Evolutionary conservation across 1,139 yeast species (phyloP), one percentile per base, ranked within the genome.

Genomic region (Casaregolazyma suthepensis): DNA sequence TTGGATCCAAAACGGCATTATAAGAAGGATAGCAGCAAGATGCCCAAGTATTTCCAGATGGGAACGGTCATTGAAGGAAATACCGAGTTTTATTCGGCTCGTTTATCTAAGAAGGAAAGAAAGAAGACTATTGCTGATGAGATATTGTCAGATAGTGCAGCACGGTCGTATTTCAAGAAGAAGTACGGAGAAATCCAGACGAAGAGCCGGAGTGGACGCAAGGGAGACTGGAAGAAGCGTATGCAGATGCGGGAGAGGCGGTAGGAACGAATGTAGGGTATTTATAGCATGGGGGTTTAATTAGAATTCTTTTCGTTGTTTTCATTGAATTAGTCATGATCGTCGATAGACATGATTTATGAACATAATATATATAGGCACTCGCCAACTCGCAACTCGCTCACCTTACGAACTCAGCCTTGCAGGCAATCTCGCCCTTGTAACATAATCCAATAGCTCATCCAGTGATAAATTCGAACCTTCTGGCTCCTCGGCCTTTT

Each of bases 1-100:
- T 77, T 93, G 59, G 99, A 93, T 66, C 98, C 98, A 4, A 93
- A 93, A 71, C 81, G 98, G 64, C 96, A 90, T 71, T 93, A 93
- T 71, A 89, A 87, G 71, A 88, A 88, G 69, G 94, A 87, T 55
- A 85, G 83, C 58, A 87, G 95, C 85, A 78, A 78, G 53, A 76
- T 80, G 5, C 96, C 96, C 19, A 89, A 87, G 64, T 81, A 76
- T 60, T 90, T 93, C 69, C 94, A 91, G 59, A 80, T 87, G 66
- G 99, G 99, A 12, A 90, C 97, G 0, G 80, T 93, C 40, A 71
- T 91, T 19, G 94, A 87, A 63, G 94, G 91, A 47, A 82, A 85
- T 59, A 78, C 88, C 1, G 97, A 90, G 66, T 88, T 78, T 67
- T 87, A 76, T 71, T 81, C 87, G 43, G 75, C 85, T n/a, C 76